These are phyloP conservation scores for Pseudophaeomoniella oleicola DNA, from an alignment of 2,329 filamentous ascomycete genomes.

Conservation along the genomic window DNA sequence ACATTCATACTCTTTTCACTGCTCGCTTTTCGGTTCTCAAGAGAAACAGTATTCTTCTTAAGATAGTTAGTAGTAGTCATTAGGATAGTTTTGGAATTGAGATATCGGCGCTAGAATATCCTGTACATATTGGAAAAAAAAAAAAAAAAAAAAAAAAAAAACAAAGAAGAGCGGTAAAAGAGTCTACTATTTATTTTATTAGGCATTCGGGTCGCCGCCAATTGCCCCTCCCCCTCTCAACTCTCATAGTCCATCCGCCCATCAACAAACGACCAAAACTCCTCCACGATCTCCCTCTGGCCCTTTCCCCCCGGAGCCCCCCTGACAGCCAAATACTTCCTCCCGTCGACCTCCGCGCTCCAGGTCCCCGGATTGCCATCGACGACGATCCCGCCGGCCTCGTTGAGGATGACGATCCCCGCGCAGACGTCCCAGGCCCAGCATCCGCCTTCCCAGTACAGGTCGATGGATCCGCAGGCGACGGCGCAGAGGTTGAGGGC, in stretches of 20 bases:
- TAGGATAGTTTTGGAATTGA: too few relatives aligned
- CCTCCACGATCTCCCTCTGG: slow-evolving; percentile 25
- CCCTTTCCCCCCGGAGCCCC: slow-evolving; percentile 14
- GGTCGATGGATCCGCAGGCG: slow-evolving; percentile 40
- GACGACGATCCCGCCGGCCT: slow-evolving; percentile 45
- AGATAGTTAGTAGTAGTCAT: too few relatives aligned
- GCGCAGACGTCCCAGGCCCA: slow-evolving; percentile 55
- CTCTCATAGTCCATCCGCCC: slow-evolving; percentile 21
- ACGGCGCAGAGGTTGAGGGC: slow-evolving; percentile 47
- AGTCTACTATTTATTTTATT: too few relatives aligned
- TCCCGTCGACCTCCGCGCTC: slow-evolving; percentile 40
- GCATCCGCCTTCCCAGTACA: slow-evolving; percentile 53
- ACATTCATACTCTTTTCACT: too few relatives aligned
- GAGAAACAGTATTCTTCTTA: too few relatives aligned
- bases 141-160: slow-evolving; percentile 4
- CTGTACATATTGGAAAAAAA: slow-evolving; percentile 1
- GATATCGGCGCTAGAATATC: not conserved
- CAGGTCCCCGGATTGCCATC: slow-evolving; percentile 45
- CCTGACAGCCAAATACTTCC: slow-evolving; percentile 34
- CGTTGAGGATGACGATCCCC: slow-evolving; percentile 45
- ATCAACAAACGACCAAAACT: slow-evolving; percentile 26
- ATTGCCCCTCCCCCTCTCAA: slow-evolving; percentile 3
- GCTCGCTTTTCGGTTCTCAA: too few relatives aligned
- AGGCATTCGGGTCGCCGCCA: too few relatives aligned
- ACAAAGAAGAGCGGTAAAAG: too few relatives aligned